Percentiles rank a stretch among this genome's conserved stretches.
Evolutionary conservation across 306 rosid genomes (phyloP).

Genomic region (Lathyrus oleraceus): DNA sequence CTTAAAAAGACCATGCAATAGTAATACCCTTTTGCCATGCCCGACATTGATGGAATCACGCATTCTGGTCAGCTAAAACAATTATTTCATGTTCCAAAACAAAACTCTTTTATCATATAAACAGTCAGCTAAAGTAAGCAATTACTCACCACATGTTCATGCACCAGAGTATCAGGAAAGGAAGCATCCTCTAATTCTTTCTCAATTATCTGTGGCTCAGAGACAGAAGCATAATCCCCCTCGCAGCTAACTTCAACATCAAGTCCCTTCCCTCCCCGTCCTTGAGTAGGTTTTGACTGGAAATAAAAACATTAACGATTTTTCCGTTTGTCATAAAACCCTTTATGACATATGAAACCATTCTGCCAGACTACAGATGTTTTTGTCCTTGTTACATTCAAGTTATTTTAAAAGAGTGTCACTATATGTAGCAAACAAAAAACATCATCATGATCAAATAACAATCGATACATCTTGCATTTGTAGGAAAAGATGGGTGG

Average conservation of each 20-base stretch:
- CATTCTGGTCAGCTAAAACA: neutral
- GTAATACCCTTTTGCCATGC: conserved; percentile 2
- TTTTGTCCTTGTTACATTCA: conserved; percentile 17
- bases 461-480: too few relatives aligned
- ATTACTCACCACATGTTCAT: conserved; percentile 63
- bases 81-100: conserved; percentile 4
- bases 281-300: conserved; percentile 72
- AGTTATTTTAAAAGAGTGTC: neutral
- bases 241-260: conserved; percentile 71
- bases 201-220: conserved; percentile 60
- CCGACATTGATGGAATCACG: conserved; percentile 20
- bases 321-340: conserved; percentile 6
- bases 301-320: conserved; percentile 15
- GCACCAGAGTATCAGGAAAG: conserved; percentile 53
- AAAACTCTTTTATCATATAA: conserved; percentile 7
- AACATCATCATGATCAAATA: too few relatives aligned
- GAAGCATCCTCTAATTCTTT: conserved; percentile 62
- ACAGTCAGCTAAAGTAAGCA: conserved; percentile 19
- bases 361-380: conserved; percentile 15
- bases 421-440: too few relatives aligned
- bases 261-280: conserved; percentile 72
- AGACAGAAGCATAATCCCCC: conserved; percentile 59
- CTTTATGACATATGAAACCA: neutral
- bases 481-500: too few relatives aligned
- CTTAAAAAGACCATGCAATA: neutral